Percentiles rank a stretch among this genome's conserved stretches.
Evolutionary conservation across 2,329 filamentous ascomycete species (phyloP).

Genomic region (Sporothrix brasiliensis): DNA sequence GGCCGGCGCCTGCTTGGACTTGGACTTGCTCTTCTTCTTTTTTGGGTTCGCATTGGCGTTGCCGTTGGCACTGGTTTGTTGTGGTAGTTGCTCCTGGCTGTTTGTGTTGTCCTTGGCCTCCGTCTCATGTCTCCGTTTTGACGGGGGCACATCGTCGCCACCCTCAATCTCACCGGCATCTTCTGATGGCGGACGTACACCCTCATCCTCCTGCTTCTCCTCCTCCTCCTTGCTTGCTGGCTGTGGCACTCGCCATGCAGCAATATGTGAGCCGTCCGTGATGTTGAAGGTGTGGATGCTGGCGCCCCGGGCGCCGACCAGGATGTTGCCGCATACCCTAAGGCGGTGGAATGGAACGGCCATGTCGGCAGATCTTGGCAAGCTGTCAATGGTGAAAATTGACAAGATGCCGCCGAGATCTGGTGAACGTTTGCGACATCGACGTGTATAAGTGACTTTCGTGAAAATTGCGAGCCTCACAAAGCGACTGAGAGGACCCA

Average conservation of each 20-base stretch:
- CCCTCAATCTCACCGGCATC: neutral
- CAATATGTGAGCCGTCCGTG: constrained; percentile 59
- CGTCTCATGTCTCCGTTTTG: constrained; percentile 29
- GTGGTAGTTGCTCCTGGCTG: neutral
- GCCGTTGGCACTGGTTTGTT: too few species aligned
- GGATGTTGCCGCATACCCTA: constrained; percentile 54
- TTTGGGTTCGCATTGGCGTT: neutral
- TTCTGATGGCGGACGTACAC: neutral
- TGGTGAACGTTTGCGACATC: neutral
- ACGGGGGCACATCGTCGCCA: constrained; percentile 27
- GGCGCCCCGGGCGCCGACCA: constrained; percentile 75
- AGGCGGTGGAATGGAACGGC: constrained; percentile 67
- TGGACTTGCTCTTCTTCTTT: constrained; percentile 40
- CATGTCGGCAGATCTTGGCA: constrained; percentile 27
- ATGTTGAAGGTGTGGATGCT: constrained; percentile 69
- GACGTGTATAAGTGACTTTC: constrained; percentile 15
- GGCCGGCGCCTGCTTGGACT: constrained; percentile 1
- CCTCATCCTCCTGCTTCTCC: neutral
- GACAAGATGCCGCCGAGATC: neutral
- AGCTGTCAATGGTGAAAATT: neutral
- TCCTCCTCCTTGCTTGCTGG: constrained; percentile 32
- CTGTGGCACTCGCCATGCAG: constrained; percentile 61
- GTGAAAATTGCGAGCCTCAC: constrained; percentile 25
- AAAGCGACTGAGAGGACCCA: neutral
- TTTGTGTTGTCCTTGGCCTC: constrained; percentile 1